Base-by-base conservation (phyloP, 2,329 filamentous ascomycete species). In the Penicillium expansum region DNA sequence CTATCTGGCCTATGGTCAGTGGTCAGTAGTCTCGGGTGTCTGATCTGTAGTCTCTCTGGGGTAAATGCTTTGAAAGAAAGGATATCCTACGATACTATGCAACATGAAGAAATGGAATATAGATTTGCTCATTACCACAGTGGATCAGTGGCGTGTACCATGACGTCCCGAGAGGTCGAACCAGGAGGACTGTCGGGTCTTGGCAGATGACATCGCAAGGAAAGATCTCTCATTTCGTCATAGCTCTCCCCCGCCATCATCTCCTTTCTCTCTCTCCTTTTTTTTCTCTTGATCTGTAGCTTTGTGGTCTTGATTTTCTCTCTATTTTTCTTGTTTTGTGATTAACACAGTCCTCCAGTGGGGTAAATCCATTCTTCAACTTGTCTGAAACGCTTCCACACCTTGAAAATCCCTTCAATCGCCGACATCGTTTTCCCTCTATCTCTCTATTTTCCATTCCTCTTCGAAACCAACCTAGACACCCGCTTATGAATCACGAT, bases 141-240 rank as follows among this genome's bases (percentile, higher is more conserved):
- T 47, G 55, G 57, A 59, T 51, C 50, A 57, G 57, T 60, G 57
- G 57, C 57, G 57, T 51, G 57, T 51, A 49, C 16, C 49, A 60
- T 60, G 57, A 60, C 57, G 57, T 57, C 55, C 56, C 43, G 37
- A 32, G 45, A 52, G 37, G 33, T 24, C 20, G 52, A 54, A 55
- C 48, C 52, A 41, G 29, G 52, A 49, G 2, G 38, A 11, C 9
- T 29, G 27, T 18, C 37, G 13, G 33, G 52, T 13, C 52, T 55
- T 55, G 52, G 52, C 52, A 60, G 49, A 55, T 55, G 52, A 55
- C 52, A 55, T 55, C 52, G 52, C 44, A 54, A 20, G 45, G 45
- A 51, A 51, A 55, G 38, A 50, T 50, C 47, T 42, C 52, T 27
- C 45, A 43, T 55, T 52, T 52, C 43, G 51, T 51, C 22, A 38